Evolutionary conservation across 352 stramenopile species (phyloP), one percentile per base, ranked within the genome.

Genomic region (Elongisporangium prolatum): DNA sequence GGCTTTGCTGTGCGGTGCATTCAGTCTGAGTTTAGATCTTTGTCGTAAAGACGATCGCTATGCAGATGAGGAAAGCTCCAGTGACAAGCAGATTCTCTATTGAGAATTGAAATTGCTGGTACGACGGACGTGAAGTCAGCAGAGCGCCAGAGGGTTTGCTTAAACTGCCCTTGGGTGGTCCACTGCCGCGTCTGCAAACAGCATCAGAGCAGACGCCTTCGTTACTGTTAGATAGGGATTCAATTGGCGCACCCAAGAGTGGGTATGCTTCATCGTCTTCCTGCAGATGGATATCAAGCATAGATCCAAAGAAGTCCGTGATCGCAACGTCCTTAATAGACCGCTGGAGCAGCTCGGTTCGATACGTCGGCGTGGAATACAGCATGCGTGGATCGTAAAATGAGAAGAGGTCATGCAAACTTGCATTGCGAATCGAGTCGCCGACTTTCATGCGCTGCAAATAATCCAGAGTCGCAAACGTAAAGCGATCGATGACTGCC

Each of bases 401-500:
- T 52, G 69, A 77, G 60, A 93, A 95, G 18, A 94, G 66, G 48
- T 95, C 80, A 3, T 67, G 65, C 18, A 94, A 59, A 0, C 72
- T 91, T 7, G 65, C 77, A 18, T 81, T 88, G 37, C 70, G 77
- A 48, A 89, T 89, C 21, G 76, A 86, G 54, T 86, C 66, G 25
- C 82, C 80, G 8, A 93, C 79, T 58, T 95, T 89, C 76, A 95
- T 87, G 24, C 69, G 81, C 50, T 95, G 84, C 60, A 96, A 56
- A 61, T 92, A 96, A 64, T 96, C 87, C 16, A 96, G 73, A 52
- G 87, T 95, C 22, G 84, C 80, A 57, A 92, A 96, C 25, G 88
- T 96, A 60, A 96, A 96, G 44, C 87, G 84, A 64, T 96, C 88
- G 59, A 96, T 96, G 47, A 96, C 82, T 9, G 88, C 83, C 21